These are phyloP conservation scores for Stagonosporopsis cucurbitacearum DNA, from an alignment of 2,329 filamentous ascomycete species.

Conservation along the genomic window DNA sequence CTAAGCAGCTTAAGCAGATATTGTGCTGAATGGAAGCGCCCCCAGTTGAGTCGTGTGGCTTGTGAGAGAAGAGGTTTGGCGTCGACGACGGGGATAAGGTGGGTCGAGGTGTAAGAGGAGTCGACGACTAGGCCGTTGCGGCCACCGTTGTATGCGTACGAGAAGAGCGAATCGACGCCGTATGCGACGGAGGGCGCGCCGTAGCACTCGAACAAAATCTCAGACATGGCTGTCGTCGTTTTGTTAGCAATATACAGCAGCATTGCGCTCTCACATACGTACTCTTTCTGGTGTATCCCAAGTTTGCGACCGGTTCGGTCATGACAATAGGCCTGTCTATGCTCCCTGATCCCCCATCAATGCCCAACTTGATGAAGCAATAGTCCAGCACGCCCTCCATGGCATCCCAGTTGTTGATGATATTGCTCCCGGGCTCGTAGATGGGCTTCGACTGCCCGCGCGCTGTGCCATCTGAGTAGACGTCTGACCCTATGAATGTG, in stretches of 20 bases:
- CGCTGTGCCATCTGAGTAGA: conserved; percentile 92
- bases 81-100: conserved; percentile 91
- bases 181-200: conserved; percentile 87
- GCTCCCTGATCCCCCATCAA: conserved; percentile 75
- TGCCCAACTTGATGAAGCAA: conserved; percentile 88
- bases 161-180: conserved; percentile 96
- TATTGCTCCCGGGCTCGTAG: conserved; percentile 87
- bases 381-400: conserved; percentile 96
- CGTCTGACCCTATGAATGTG: conserved; percentile 89
- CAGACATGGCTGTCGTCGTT: conserved; percentile 78
- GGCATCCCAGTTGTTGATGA: conserved; percentile 97
- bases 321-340: conserved; percentile 90
- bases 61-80: conserved; percentile 83
- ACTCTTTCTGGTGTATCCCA: conserved; percentile 89
- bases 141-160: conserved; percentile 90
- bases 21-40: conserved; percentile 85
- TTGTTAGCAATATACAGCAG: conserved; percentile 33
- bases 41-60: conserved; percentile 92
- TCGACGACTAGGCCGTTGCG: conserved; percentile 87
- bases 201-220: conserved; percentile 97
- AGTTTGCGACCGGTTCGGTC: conserved; percentile 92
- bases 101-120: conserved; percentile 91
- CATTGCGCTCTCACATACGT: conserved; percentile 44
- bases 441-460: conserved; percentile 87
- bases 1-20: conserved; percentile 88